Evolutionary conservation across 768 basidiomycete species (phyloP).

Genomic region (Hypholoma fasciculare): DNA sequence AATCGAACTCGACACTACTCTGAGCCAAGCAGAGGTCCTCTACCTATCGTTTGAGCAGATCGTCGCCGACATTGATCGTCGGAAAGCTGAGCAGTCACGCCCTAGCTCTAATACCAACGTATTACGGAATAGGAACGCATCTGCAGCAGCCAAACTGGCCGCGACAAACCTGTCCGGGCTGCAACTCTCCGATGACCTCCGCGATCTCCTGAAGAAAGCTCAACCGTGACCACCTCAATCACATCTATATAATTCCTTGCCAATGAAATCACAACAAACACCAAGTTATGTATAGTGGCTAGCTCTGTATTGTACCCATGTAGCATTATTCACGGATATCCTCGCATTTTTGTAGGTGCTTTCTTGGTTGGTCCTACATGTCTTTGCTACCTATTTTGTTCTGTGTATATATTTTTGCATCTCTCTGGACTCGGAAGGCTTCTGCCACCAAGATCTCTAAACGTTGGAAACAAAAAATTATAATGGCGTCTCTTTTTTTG

Average conservation of each 20-base stretch:
- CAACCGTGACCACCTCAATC: not conserved
- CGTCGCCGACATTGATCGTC: conserved; percentile 86
- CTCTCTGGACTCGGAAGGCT: no score
- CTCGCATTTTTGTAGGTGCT: no score
- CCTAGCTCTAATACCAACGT: conserved; percentile 31
- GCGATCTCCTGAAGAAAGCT: conserved; percentile 55
- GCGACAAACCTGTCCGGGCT: conserved; percentile 40
- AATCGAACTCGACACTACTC: conserved; percentile 93
- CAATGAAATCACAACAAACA: not conserved
- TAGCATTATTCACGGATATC: not conserved
- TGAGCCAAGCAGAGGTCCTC: conserved; percentile 95
- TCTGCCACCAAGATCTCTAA: no score
- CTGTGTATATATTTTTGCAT: no score
- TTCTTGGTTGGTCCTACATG: no score
- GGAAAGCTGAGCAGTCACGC: conserved; percentile 58
- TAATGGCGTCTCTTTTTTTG: no score
- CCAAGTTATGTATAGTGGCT: not conserved
- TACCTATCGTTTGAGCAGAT: conserved; percentile 90
- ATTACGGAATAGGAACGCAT: conserved; percentile 17
- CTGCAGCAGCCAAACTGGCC: conserved; percentile 18
- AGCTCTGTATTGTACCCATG: not conserved
- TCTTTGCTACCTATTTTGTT: no score
- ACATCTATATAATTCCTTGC: no score
- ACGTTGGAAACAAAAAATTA: no score
- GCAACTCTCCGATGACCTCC: conserved; percentile 60